Conservation (phyloP, 768 basidiomycete species). For the Leccinum longicurvipes region DNA sequence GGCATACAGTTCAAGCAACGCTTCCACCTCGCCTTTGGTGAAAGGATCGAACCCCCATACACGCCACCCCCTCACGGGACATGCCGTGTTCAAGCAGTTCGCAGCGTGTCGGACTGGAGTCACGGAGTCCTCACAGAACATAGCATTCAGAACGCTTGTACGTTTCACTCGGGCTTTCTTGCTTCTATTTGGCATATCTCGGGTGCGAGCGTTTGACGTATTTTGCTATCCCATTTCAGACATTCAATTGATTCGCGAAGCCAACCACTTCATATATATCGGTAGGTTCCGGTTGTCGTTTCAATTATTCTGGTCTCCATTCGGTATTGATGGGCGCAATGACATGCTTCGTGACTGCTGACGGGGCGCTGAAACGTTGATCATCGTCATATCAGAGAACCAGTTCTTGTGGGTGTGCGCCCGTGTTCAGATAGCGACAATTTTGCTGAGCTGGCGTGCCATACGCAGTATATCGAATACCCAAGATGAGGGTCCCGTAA, state of each 20-base stretch:
- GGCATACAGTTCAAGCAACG: constrained; percentile 62
- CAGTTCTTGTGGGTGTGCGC: constrained; percentile 73
- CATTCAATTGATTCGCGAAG: constrained; percentile 74
- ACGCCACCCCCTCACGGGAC: constrained; percentile 43
- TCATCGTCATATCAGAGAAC: constrained; percentile 48
- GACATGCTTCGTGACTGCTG: constrained; percentile 8
- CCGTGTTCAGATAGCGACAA: neutral
- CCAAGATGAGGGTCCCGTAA: constrained; percentile 57
- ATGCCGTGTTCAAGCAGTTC: constrained; percentile 75
- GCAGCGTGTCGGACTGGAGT: constrained; percentile 91
- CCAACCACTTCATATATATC: constrained; percentile 90
- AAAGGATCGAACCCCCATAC: constrained; percentile 41
- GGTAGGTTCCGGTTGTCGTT: constrained; percentile 47
- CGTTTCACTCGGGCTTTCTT: constrained; percentile 29
- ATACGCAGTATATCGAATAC: constrained; percentile 71
- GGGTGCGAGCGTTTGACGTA: neutral
- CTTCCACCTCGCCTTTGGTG: constrained; percentile 50
- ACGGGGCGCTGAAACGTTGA: neutral
- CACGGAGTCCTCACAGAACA: constrained; percentile 87
- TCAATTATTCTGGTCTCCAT: neutral
- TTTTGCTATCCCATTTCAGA: constrained; percentile 40
- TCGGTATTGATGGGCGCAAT: constrained; percentile 12
- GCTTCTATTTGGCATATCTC: neutral
- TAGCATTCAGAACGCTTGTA: constrained; percentile 92
- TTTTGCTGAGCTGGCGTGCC: constrained; percentile 5